These are phyloP conservation scores for Arabis alpina DNA, from an alignment of 345 rosid genomes.

Conservation along the genomic window DNA sequence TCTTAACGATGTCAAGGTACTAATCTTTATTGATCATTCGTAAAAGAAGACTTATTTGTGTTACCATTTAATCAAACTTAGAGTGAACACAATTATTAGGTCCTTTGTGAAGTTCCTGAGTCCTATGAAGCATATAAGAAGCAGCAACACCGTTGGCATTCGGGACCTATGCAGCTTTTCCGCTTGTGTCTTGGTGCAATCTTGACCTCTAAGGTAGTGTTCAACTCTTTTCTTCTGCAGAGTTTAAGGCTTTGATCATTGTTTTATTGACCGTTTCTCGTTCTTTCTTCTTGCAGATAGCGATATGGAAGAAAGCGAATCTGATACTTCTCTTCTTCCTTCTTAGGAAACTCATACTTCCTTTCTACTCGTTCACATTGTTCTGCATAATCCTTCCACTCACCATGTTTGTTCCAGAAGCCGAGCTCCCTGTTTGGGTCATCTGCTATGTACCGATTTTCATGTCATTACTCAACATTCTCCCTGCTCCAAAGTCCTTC, in stretches of 20 bases:
- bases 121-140: slow-evolving; percentile 91
- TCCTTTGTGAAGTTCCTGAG: slow-evolving; percentile 88
- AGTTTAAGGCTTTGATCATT: background rate
- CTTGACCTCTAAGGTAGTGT: slow-evolving; percentile 68
- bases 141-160: slow-evolving; percentile 96
- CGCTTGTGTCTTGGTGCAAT: slow-evolving; percentile 84
- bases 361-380: slow-evolving; percentile 86
- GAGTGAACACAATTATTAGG: slow-evolving; percentile 46
- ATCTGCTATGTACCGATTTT: slow-evolving; percentile 77
- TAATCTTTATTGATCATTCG: background rate
- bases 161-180: slow-evolving; percentile 92
- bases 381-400: slow-evolving; percentile 89
- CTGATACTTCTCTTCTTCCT: slow-evolving; percentile 75
- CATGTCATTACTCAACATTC: slow-evolving; percentile 87
- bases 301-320: slow-evolving; percentile 82
- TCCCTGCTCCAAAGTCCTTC: slow-evolving; percentile 76
- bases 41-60: background rate
- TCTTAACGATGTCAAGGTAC: slow-evolving; percentile 85
- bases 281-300: slow-evolving; percentile 56
- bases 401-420: slow-evolving; percentile 89
- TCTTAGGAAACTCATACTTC: slow-evolving; percentile 84
- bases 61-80: background rate
- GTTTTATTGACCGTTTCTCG: background rate
- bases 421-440: slow-evolving; percentile 87
- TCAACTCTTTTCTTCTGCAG: background rate